A percentile compares a stretch with the other conserved stretches of the same genome.
Evolutionary conservation across 2,329 filamentous ascomycete species (phyloP).

Genomic region (Colletotrichum ledebouriae): DNA sequence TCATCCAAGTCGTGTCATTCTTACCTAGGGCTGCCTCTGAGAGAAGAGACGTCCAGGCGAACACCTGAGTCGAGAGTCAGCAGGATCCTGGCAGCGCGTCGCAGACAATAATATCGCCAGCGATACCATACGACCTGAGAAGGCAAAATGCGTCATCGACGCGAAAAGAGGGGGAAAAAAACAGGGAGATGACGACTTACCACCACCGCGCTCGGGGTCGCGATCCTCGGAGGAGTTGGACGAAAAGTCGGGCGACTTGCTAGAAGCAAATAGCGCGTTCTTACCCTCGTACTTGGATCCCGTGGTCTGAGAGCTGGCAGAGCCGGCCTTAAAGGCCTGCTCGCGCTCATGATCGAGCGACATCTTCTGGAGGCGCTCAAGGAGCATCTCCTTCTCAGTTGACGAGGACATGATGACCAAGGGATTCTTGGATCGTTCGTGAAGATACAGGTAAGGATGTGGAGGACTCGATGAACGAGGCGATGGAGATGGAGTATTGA

Average conservation of each 20-base stretch:
- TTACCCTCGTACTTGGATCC: neutral
- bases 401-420: constrained; percentile 23
- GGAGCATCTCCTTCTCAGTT: constrained; percentile 27
- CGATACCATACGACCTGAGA: neutral
- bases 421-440: neutral
- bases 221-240: constrained; percentile 30
- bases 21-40: constrained; percentile 33
- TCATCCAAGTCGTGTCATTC: neutral
- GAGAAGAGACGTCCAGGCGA: constrained; percentile 19
- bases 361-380: constrained; percentile 34
- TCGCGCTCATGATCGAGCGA: constrained; percentile 30
- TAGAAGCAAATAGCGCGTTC: neutral
- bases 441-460: neutral
- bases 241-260: constrained; percentile 15
- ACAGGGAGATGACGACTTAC: neutral
- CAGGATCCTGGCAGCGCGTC: neutral
- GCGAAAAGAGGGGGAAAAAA: neutral
- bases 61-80: constrained; percentile 15
- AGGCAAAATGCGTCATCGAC: neutral
- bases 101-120: neutral
- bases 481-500: constrained; percentile 7
- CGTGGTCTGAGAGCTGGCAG: constrained; percentile 7
- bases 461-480: constrained; percentile 5
- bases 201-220: constrained; percentile 26
- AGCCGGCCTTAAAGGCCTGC: constrained; percentile 22